Evolutionary conservation across 163 green algal genomes (phyloP).

Genomic region (Chlamydomonas reinhardtii): DNA sequence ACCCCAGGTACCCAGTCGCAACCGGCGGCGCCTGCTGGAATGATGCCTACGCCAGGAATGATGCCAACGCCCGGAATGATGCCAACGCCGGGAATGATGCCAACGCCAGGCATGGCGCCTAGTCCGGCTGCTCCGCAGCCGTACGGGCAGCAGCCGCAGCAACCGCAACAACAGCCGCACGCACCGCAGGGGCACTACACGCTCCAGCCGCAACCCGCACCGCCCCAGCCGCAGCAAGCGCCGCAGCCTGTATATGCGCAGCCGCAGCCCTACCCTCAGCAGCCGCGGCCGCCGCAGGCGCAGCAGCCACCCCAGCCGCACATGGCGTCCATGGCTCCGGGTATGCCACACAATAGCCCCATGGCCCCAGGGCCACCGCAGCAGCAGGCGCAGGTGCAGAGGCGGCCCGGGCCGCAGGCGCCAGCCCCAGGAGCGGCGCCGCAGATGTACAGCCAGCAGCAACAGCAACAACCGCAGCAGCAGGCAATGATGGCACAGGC

Average conservation of each 20-base stretch:
- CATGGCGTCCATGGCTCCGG: background rate
- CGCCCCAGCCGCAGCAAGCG: slow-evolving; percentile 5
- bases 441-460: background rate
- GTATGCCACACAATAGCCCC: background rate
- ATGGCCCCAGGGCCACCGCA: background rate
- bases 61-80: slow-evolving; percentile 26
- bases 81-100: slow-evolving; percentile 12
- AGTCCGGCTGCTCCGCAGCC: background rate
- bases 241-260: background rate
- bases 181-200: background rate
- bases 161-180: background rate
- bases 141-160: background rate
- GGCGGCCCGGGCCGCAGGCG: background rate
- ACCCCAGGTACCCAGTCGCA: background rate
- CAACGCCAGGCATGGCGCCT: background rate
- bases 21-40: background rate
- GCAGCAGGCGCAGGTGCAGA: background rate
- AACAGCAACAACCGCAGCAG: slow-evolving; percentile 7
- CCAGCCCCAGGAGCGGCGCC: background rate
- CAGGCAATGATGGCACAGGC: background rate
- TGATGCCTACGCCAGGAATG: background rate
- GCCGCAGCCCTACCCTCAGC: background rate
- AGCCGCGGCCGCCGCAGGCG: background rate
- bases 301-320: background rate
- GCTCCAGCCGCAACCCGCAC: background rate